A percentile compares a stretch with the other conserved stretches of the same genome.
phyloP scores from a whole-genome alignment of 345 rosid species.

The Murraya paniculata region DNA sequence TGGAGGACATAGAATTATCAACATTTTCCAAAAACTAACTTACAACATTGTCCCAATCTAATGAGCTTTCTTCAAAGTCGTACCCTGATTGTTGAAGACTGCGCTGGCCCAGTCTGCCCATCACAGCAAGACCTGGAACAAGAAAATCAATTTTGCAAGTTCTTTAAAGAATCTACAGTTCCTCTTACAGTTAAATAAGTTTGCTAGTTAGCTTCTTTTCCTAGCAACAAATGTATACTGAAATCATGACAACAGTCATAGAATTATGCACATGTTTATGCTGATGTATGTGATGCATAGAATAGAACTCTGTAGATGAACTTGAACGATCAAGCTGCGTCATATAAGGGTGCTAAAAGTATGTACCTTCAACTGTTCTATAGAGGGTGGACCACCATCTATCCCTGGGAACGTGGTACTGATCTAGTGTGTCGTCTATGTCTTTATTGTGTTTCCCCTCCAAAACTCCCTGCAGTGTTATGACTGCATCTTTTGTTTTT shows the following conservation, averaged over 20 bases:
- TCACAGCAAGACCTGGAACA: slow-evolving; percentile 49
- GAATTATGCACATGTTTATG: not conserved
- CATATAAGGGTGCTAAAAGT: not conserved
- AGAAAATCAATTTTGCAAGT: not conserved
- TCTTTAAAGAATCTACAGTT: not conserved
- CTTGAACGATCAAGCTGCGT: not conserved
- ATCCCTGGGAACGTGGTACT: slow-evolving; percentile 38
- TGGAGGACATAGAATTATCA: no score
- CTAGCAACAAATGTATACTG: not conserved
- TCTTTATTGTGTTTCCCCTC: slow-evolving; percentile 54
- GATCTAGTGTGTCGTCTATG: slow-evolving; percentile 36
- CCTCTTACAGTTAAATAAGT: not conserved
- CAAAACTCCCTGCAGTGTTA: slow-evolving; percentile 52
- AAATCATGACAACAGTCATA: not conserved
- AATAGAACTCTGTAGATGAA: not conserved
- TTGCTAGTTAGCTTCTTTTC: not conserved
- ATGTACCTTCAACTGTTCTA: slow-evolving; percentile 56
- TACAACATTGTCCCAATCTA: slow-evolving; percentile 38
- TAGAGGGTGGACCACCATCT: slow-evolving; percentile 66
- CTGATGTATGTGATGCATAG: not conserved
- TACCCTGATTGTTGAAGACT: slow-evolving; percentile 37
- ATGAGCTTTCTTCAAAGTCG: slow-evolving; percentile 28
- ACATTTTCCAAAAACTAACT: slow-evolving; percentile 19
- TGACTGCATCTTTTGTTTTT: slow-evolving; percentile 54
- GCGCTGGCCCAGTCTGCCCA: slow-evolving; percentile 46